Evolutionary conservation across 164 flowering plant genomes (phyloP).

Genomic region (Protea cynaroides): DNA sequence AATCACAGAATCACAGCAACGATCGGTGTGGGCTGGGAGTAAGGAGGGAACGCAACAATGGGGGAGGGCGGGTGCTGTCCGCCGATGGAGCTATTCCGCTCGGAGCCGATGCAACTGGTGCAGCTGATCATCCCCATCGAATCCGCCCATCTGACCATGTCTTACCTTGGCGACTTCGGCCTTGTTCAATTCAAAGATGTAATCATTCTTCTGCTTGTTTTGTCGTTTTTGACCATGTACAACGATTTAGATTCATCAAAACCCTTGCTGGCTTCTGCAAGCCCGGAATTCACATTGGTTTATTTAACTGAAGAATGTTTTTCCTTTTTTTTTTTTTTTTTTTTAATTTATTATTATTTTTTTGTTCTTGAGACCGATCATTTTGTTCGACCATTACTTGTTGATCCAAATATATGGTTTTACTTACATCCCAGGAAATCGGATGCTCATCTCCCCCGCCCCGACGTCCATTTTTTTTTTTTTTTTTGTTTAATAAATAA

Average conservation of each 20-base stretch:
- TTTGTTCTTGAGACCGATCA: too few relatives aligned
- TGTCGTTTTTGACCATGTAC: background rate
- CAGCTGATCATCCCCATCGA: constrained; percentile 92
- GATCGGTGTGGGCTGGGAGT: background rate
- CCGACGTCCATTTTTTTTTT: too few relatives aligned
- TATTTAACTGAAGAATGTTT: too few relatives aligned
- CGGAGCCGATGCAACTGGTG: constrained; percentile 90
- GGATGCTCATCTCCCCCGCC: too few relatives aligned
- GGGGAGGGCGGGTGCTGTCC: constrained; percentile 67
- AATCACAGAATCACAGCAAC: too few relatives aligned
- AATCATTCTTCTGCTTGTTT: constrained; percentile 5
- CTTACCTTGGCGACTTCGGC: constrained; percentile 86
- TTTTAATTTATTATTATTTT: too few relatives aligned
- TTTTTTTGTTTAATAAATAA: too few relatives aligned
- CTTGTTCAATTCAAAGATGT: constrained; percentile 95
- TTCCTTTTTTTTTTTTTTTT: too few relatives aligned
- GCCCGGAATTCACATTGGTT: too few relatives aligned
- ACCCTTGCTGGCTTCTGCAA: background rate
- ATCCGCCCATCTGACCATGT: constrained; percentile 72
- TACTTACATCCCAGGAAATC: too few relatives aligned
- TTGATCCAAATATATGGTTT: too few relatives aligned
- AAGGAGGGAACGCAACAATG: constrained; percentile 7
- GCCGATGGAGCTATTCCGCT: constrained; percentile 86
- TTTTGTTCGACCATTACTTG: too few relatives aligned
- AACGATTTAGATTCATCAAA: background rate